phyloP scores from a whole-genome alignment of 257 asterid species.

The Coffea canephora region DNA sequence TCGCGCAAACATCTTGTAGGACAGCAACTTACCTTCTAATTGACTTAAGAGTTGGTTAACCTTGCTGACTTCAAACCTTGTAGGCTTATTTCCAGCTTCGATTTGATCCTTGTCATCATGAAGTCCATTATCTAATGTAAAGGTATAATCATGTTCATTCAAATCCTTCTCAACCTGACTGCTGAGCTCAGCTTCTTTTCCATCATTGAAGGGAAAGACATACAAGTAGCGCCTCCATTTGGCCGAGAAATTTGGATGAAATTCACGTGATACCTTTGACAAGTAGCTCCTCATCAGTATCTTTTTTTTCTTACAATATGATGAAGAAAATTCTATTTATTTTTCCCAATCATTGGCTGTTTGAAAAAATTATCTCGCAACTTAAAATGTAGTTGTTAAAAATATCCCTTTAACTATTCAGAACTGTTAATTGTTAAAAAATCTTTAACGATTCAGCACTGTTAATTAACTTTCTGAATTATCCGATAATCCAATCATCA shows the following conservation, averaged over 20 bases:
- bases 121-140: slow-evolving; percentile 27
- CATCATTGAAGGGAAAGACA: slow-evolving; percentile 67
- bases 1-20: slow-evolving; percentile 94
- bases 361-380: not conserved
- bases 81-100: slow-evolving; percentile 50
- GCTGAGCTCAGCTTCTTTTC: slow-evolving; percentile 29
- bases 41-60: slow-evolving; percentile 67
- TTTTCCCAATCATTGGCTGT: not conserved
- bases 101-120: slow-evolving; percentile 35
- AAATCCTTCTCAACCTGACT: slow-evolving; percentile 30
- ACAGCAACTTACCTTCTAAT: slow-evolving; percentile 80
- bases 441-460: too few species aligned
- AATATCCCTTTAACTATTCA: not conserved
- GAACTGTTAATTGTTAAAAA: not conserved
- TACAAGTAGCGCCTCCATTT: slow-evolving; percentile 95
- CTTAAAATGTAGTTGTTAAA: not conserved
- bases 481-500: not conserved
- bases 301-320: not conserved
- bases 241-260: slow-evolving; percentile 98
- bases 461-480: not conserved
- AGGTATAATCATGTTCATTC: slow-evolving; percentile 13
- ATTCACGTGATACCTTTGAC: slow-evolving; percentile 73
- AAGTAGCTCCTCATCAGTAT: slow-evolving; percentile 14
- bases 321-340: not conserved
- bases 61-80: slow-evolving; percentile 56